Evolutionary conservation across 2,329 filamentous ascomycete species (phyloP), one percentile per base, ranked within the genome.

Genomic region (Beauveria sp.): DNA sequence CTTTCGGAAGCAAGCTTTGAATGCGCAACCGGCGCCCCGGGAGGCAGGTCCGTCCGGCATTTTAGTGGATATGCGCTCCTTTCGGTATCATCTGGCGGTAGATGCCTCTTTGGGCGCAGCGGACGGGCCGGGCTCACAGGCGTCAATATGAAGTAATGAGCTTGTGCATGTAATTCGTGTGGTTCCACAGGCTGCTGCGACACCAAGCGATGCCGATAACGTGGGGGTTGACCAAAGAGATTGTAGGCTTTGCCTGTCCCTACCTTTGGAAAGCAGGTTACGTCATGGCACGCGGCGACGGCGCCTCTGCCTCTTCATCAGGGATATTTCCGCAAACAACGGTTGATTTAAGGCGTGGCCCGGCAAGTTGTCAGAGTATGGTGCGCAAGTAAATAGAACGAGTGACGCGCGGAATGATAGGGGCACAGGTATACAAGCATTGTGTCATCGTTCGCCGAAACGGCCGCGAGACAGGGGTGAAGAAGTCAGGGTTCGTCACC

Each of bases 71-170:
- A 22, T n/a, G 34, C n/a, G 28, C 57, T 40, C 24, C 30, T 50
- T 61, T 47, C 51, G 52, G 59, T 44, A 55, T 22, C 20, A 22
- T 41, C 24, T 44, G 59, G 59, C 59, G 59, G 55, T 44, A 43
- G 34, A 37, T 61, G 34, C 59, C 59, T 55, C 51, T 61, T 61
- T 50, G 43, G 59, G 56, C 14, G 37, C 10, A 16, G 40, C 24
- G 26, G 26, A 46, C n/a, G 56, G 56, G 26, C 12, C 26, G 26
- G 56, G 24, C 34, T 28, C 44, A 44, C 28, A 48, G n/a, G 26
- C 14, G 22, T n/a, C 16, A 4, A n/a, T 37, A 47, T 56, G 12
- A 24, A 18, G 41, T 22, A 57, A 48, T 44, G 43, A 52, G 46
- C 47, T 30, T 52, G n/a, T 52, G 24, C 46, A 46, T 43, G 56